These are phyloP conservation scores for Penicillium antarcticum DNA, from an alignment of 495 filamentous ascomycete species.

Conservation along the genomic window DNA sequence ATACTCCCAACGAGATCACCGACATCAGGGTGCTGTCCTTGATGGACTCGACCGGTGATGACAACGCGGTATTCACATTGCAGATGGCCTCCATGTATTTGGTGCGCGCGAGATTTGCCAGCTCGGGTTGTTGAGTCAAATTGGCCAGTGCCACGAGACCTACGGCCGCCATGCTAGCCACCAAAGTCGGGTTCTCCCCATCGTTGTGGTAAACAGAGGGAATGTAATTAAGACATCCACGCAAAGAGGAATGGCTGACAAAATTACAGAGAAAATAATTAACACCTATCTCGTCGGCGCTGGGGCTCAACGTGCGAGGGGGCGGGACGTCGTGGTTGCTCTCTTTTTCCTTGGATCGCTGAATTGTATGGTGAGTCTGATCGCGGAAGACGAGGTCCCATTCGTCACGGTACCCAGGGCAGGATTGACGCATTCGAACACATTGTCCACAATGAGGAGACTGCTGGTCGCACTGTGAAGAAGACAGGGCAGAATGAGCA, in stretches of 20 bases:
- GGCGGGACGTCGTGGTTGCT: not conserved
- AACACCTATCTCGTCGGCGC: conserved; percentile 25
- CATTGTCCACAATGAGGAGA: conserved; percentile 29
- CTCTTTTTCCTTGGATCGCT: conserved; percentile 13
- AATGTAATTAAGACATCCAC: conserved; percentile 35
- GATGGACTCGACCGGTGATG: conserved; percentile 46
- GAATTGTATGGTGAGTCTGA: conserved; percentile 26
- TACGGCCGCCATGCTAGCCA: conserved; percentile 41
- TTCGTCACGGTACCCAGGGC: conserved; percentile 28
- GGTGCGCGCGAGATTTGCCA: conserved; percentile 32
- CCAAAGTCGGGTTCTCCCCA: conserved; percentile 30
- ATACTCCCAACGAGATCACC: conserved; percentile 57
- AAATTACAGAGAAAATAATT: conserved; percentile 38
- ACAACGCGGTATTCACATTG: conserved; percentile 46
- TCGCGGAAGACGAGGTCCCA: conserved; percentile 48
- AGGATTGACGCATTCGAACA: conserved; percentile 21
- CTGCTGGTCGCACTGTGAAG: conserved; percentile 24
- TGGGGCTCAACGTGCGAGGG: conserved; percentile 8
- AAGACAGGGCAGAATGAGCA: conserved; percentile 12
- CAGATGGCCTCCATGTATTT: conserved; percentile 41
- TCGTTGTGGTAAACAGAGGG: conserved; percentile 17
- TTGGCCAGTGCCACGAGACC: conserved; percentile 42
- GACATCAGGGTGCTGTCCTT: conserved; percentile 58
- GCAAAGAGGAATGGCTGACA: conserved; percentile 22
- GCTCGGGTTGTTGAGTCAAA: conserved; percentile 24